Base-by-base conservation (phyloP, 176 grass and related monocot genomes). In the Aegilops bicornis region DNA sequence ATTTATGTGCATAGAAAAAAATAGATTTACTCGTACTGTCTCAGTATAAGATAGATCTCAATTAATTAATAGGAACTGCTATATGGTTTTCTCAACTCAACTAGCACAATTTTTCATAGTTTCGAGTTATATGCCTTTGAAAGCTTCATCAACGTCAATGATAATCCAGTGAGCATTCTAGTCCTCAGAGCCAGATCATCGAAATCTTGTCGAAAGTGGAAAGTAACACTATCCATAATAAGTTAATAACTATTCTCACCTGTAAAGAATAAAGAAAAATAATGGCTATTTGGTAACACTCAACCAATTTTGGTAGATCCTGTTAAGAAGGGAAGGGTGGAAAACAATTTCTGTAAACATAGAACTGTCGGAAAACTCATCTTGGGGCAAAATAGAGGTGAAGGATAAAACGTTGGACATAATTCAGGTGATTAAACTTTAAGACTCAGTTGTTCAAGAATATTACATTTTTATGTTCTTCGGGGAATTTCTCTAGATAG, bases 131-230 rank as follows among this genome's bases (percentile, higher is more conserved):
- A 84, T 52, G 54, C 75, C 74, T 98, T 93, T 48, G 92, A 82
- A 82, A 96, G 78, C 71, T 92, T 94, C 97, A 94, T 98, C 69
- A 98, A 87, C 79, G 89, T 92, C 90, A 96, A 80, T 43, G 97
- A 98, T 77, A 98, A 92, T 84, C 88, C 94, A 31, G 87, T 88
- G 39, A 96, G 90, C 82, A 98, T 87, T 81, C 87, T 92, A 58
- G 97, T 94, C 83, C 94, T 92, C 69, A 86, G 25, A 13, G 94
- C 97, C 70, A 96, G 30, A 91, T 96, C 97, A 90, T 98, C 87
- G 81, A 98, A 98, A 91, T 96, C 94, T 94, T 94, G 94, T 32
- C 94, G 71, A 79, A 96, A 96, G 88, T 98, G 97, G 88, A 98
- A 96, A 61, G 94, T 98, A 58, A 98, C 89, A 82, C 92, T 94